phyloP scores from a whole-genome alignment of 139 green algal genomes.

The Coelastrella sp. region DNA sequence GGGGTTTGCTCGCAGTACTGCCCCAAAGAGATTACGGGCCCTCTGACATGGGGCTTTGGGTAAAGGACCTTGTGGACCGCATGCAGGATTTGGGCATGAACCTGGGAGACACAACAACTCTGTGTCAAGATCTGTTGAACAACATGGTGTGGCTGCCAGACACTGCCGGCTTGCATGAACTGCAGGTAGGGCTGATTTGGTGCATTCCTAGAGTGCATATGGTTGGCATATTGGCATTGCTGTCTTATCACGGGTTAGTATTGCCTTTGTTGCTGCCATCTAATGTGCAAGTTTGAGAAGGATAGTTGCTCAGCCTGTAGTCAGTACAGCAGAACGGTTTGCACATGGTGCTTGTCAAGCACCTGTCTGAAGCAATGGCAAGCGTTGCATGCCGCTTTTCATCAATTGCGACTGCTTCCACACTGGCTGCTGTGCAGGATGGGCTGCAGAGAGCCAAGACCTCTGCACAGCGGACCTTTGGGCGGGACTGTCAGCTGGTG shows the following conservation, averaged over 20 bases:
- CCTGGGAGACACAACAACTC: background rate
- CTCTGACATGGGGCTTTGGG: background rate
- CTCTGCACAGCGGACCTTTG: background rate
- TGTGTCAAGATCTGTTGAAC: background rate
- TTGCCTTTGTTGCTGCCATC: too few species aligned
- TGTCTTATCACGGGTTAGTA: too few species aligned
- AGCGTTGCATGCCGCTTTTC: too few species aligned
- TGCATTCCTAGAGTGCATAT: too few species aligned
- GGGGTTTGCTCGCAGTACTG: background rate
- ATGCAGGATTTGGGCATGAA: background rate
- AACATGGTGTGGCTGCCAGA: background rate
- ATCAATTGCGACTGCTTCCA: background rate
- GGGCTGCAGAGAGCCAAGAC: background rate
- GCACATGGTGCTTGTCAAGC: too few species aligned
- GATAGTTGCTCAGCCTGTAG: too few species aligned
- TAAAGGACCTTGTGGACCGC: background rate
- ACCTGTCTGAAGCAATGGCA: too few species aligned
- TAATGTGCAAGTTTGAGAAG: too few species aligned
- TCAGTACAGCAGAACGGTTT: too few species aligned
- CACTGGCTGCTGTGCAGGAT: background rate
- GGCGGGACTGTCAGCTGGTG: background rate
- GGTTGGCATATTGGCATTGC: too few species aligned
- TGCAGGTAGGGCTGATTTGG: background rate
- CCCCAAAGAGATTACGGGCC: background rate
- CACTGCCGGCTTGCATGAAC: background rate